Base-by-base conservation (phyloP, 2,329 filamentous ascomycete genomes). In the Chaetomium globosum region DNA sequence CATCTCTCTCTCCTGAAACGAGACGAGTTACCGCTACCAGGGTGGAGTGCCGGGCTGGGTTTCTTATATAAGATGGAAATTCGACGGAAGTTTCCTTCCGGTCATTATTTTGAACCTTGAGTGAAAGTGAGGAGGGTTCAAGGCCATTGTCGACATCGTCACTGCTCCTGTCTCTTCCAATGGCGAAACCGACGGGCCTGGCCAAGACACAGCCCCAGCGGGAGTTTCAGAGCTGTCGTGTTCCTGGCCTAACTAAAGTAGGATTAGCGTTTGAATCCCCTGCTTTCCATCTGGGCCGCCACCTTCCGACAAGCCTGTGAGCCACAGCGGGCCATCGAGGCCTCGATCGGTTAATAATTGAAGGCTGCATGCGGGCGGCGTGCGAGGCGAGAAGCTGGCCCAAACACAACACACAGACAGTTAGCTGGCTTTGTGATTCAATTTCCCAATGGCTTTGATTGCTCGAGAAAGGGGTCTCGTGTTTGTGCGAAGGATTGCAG, bases 211-310 rank as follows among this genome's bases (percentile, higher is more conserved):
- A 53, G 43, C 51, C 31, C 56, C n/a, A n/a, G 33, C 62, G 62
- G 64, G 56, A 67, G 69, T 70, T 70, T 70, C 67, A 70, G 68
- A 67, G 28, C 62, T 61, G 58, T 57, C 36, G 64, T 68, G 66
- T 68, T 68, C 66, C 65, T 68, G 65, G 59, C 43, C 65, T 68
- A 70, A 61, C 13, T 33, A 21, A 26, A 30, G 59, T 61, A 6
- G 49, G 60, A 23, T 28, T 67, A 67, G 59, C 33, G 56, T 13
- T 12, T n/a, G 28, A 26, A 23, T 51, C 58, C 61, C 61, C 54
- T 61, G 60, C 21, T 64, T 54, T 58, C 59, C 58, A 59, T 61
- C 21, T 64, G 26, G 23, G n/a, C 30, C 39, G 7, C 59, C 31
- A n/a, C 9, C 49, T 61, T 49, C 21, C 21, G 30, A 16, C 36